phyloP scores from a whole-genome alignment of 805 yeast species.

The Kuraishia borneana region DNA sequence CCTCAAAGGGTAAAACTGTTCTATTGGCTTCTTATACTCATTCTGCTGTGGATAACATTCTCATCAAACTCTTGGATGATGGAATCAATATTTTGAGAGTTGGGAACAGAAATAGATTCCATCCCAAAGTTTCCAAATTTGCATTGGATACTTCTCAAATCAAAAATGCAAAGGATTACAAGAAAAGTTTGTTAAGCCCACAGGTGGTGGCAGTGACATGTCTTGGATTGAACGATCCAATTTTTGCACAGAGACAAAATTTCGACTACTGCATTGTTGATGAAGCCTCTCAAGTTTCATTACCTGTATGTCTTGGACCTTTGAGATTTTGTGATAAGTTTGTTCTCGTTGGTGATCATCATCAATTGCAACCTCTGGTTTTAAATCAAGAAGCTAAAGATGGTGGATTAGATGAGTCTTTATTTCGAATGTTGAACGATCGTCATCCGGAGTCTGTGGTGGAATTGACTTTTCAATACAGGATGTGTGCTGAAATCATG shows the following conservation, averaged over 20 bases:
- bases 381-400: slow-evolving; percentile 50
- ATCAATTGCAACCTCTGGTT: slow-evolving; percentile 85
- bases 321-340: slow-evolving; percentile 66
- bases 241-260: slow-evolving; percentile 36
- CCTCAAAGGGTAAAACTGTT: slow-evolving; percentile 51
- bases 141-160: slow-evolving; percentile 30
- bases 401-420: slow-evolving; percentile 60
- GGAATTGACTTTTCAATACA: slow-evolving; percentile 71
- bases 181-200: slow-evolving; percentile 37
- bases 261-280: slow-evolving; percentile 94
- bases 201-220: slow-evolving; percentile 85
- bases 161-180: slow-evolving; percentile 31
- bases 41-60: slow-evolving; percentile 91
- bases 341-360: slow-evolving; percentile 93
- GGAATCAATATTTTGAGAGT: slow-evolving; percentile 48
- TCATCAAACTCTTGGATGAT: slow-evolving; percentile 52
- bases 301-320: slow-evolving; percentile 90
- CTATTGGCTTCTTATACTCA: slow-evolving; percentile 83
- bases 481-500: slow-evolving; percentile 92
- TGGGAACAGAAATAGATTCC: slow-evolving; percentile 52
- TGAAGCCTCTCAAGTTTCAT: slow-evolving; percentile 91
- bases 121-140: slow-evolving; percentile 45
- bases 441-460: slow-evolving; percentile 64
- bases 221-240: slow-evolving; percentile 57
- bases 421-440: slow-evolving; percentile 68